Conservation (phyloP, 2,329 filamentous ascomycete genomes). For the Claviceps digitariae region DNA sequence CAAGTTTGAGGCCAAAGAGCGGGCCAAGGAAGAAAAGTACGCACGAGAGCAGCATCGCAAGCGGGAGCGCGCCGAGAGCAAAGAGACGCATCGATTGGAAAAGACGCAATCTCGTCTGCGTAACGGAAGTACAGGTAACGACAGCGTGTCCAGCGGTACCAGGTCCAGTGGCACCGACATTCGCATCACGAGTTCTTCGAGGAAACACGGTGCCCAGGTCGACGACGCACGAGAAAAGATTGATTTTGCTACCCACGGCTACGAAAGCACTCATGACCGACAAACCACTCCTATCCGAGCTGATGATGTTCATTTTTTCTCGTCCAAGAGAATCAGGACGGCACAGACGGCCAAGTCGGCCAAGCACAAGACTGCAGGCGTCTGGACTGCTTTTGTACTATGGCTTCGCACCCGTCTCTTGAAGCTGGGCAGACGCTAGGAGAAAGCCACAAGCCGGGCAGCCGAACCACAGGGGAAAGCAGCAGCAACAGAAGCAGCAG, state of each 20-base stretch:
- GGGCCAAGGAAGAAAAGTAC: conserved; percentile 48
- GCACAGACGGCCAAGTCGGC: conserved; percentile 36
- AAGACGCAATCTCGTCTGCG: conserved; percentile 29
- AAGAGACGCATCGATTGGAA: conserved; percentile 39
- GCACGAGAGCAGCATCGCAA: conserved; percentile 44
- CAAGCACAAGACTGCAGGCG: conserved; percentile 46
- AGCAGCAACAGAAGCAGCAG: neutral
- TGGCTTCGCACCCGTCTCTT: conserved; percentile 45
- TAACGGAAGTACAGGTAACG: conserved; percentile 21
- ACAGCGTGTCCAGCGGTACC: conserved; percentile 20
- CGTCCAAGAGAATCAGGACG: conserved; percentile 26
- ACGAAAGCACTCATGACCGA: conserved; percentile 27
- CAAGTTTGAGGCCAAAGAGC: conserved; percentile 49
- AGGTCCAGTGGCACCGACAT: conserved; percentile 18
- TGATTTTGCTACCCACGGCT: conserved; percentile 20
- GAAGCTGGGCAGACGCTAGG: conserved; percentile 27
- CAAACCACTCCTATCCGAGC: conserved; percentile 18
- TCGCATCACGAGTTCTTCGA: conserved; percentile 12
- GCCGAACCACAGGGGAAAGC: neutral
- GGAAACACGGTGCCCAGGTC: conserved; percentile 14
- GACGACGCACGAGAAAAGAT: conserved; percentile 26
- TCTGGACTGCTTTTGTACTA: conserved; percentile 50
- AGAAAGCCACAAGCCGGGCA: conserved; percentile 9
- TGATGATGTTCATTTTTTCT: conserved; percentile 30
- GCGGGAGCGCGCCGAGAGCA: conserved; percentile 43